A percentile compares a stretch with the other conserved stretches of the same genome.
phyloP scores from a whole-genome alignment of 768 basidiomycete genomes.

The Russula emetica region DNA sequence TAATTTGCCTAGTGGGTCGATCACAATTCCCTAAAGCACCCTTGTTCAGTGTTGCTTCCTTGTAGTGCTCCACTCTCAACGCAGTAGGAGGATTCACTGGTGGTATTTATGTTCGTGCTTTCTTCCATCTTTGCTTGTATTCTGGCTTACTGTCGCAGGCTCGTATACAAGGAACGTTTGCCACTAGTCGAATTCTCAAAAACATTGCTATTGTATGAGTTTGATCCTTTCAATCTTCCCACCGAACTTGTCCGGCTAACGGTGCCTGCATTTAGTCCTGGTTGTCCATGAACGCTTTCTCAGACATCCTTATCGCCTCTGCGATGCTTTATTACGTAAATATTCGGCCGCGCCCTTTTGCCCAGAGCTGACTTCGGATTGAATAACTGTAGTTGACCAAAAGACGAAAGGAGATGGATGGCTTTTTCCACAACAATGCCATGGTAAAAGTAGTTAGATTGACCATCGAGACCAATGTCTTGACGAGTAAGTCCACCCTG shows the following conservation, averaged over 20 bases:
- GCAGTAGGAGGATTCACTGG: background rate
- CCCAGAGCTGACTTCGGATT: background rate
- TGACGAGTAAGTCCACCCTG: slow-evolving; percentile 19
- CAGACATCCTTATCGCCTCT: slow-evolving; percentile 10
- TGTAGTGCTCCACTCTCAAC: slow-evolving; percentile 1
- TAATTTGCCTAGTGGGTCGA: slow-evolving; percentile 11
- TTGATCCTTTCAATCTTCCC: background rate
- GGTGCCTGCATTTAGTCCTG: background rate
- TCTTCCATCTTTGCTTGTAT: background rate
- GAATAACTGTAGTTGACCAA: background rate
- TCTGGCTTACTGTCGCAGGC: background rate
- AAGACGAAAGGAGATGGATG: background rate
- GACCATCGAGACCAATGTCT: slow-evolving; percentile 30
- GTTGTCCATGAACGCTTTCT: background rate
- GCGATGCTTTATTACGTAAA: slow-evolving; percentile 16
- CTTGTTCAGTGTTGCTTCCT: background rate
- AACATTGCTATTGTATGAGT: background rate
- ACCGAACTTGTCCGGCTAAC: background rate
- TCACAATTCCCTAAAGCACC: background rate
- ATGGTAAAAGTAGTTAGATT: slow-evolving; percentile 28
- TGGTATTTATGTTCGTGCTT: slow-evolving; percentile 1
- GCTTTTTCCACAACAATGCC: slow-evolving; percentile 1
- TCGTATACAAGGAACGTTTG: background rate
- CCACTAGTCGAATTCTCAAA: background rate
- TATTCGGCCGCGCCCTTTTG: background rate